phyloP scores from a whole-genome alignment of 177 flowering plant species.

The Vitis hybrid region DNA sequence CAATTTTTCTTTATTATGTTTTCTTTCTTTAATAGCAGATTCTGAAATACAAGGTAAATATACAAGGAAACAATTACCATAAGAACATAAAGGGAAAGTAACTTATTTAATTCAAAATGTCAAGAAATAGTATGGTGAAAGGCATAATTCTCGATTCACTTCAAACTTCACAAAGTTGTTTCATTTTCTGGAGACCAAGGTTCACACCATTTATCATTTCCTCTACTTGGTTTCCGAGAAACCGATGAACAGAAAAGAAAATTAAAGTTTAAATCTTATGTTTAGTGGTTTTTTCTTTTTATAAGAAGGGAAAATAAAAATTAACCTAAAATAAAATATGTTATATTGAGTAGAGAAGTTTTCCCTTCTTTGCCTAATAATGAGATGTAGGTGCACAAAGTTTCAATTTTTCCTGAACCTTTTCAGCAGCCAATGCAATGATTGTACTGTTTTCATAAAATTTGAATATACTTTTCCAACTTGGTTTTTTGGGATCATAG shows the following conservation, averaged over 20 bases:
- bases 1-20: constrained; percentile 29
- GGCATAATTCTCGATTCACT: not conserved
- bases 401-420: too few relatives aligned
- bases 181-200: too few relatives aligned
- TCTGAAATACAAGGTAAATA: constrained; percentile 27
- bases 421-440: too few relatives aligned
- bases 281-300: too few relatives aligned
- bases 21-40: constrained; percentile 72
- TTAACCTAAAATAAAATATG: too few relatives aligned
- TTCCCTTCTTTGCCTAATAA: too few relatives aligned
- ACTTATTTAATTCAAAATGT: not conserved
- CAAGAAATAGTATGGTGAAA: not conserved
- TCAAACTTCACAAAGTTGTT: not conserved
- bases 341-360: too few relatives aligned
- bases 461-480: too few relatives aligned
- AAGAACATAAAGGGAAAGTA: not conserved
- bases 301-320: too few relatives aligned
- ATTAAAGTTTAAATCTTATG: not conserved
- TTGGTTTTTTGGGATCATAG: too few relatives aligned
- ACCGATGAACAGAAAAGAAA: not conserved
- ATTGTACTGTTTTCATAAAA: too few relatives aligned
- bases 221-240: not conserved
- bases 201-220: not conserved
- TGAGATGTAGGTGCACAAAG: too few relatives aligned
- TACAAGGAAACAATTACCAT: not conserved